Evolutionary conservation across 371 early-diverging fungal species (phyloP).

Genomic region (Apophysomyces variabilis): DNA sequence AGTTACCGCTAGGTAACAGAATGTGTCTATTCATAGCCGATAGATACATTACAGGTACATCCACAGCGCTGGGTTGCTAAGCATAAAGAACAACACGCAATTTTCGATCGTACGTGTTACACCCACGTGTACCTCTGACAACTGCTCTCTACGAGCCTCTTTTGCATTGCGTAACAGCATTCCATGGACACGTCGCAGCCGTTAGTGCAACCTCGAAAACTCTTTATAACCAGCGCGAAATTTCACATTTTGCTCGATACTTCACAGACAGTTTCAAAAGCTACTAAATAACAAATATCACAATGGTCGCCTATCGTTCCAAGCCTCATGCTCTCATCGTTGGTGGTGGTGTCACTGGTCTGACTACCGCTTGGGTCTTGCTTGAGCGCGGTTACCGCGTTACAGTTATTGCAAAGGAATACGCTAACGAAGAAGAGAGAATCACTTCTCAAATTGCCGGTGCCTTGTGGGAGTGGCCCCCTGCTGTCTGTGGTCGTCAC

Average conservation of each 20-base stretch:
- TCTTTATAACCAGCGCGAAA: constrained; percentile 6
- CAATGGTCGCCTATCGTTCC: constrained; percentile 7
- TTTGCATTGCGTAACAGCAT: background rate
- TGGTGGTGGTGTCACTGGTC: constrained; percentile 9
- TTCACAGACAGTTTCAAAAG: background rate
- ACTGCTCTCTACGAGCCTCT: background rate
- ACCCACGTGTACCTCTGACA: constrained; percentile 2
- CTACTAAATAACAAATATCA: background rate
- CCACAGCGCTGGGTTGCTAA: background rate
- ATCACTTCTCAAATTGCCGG: constrained; percentile 7
- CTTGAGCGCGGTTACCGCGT: constrained; percentile 1
- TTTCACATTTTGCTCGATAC: constrained; percentile 7
- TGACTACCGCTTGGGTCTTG: constrained; percentile 6
- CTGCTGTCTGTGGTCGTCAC: constrained; percentile 10
- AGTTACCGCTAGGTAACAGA: background rate
- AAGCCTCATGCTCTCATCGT: constrained; percentile 12
- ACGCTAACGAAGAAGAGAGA: background rate
- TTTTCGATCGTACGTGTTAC: background rate
- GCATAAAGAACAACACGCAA: constrained; percentile 9
- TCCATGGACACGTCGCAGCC: background rate
- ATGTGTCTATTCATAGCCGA: background rate
- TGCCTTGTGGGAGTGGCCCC: constrained; percentile 11
- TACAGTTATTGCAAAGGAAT: constrained; percentile 4
- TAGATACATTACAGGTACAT: background rate
- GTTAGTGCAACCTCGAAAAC: constrained; percentile 1